Evolutionary conservation across 2,329 filamentous ascomycete genomes (phyloP), one percentile per base, ranked within the genome.

Genomic region (Remersonia thermophila): DNA sequence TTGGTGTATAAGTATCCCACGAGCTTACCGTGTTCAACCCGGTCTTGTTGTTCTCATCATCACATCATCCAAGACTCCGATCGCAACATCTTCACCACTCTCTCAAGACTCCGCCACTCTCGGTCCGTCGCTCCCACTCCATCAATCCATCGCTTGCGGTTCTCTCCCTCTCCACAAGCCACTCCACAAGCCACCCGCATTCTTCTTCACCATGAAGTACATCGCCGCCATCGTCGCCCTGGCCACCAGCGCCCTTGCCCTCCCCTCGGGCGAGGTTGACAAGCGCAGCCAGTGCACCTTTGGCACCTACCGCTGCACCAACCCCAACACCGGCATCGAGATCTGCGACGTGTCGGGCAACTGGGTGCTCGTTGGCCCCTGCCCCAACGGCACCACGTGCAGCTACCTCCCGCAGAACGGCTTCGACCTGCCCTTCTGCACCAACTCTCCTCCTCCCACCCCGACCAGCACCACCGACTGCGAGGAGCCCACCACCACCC

Each of bases 221-320:
- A 36, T 35, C 27, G 16, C 32, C 23, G 37, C 42, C 32, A 26
- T 32, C 23, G 31, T 39, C 27, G 30, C 28, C 34, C 34, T 44
- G 26, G 34, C 37, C 39, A 20, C 34, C 42, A 16, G 35, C 28
- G 42, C 32, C 42, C 13, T 35, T 25, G 42, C 35, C 33, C 10
- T 40, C 17, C 16, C 18, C 35, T 12, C 28, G 28, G 4, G 14
- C 14, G 10, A 25, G 11, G 20, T 35, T 2, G 41, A 43, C 16
- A 32, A 33, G 29, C 35, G 36, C 36, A 28, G 16, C 33, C 9
- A 20, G 7, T 52, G 50, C 45, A 43, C 33, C 2, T 51, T 51
- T 32, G 50, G 50, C 45, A 48, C 38, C 30, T 52, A 52, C 37
- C 41, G 43, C 25, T 52, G 50, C 47, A 46, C 42, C 14, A 36